Percentiles rank a stretch among this genome's conserved stretches.
These are phyloP conservation scores for Wallacemonas sp. DNA, from an alignment of 208 protist species.

Conservation along the genomic window DNA sequence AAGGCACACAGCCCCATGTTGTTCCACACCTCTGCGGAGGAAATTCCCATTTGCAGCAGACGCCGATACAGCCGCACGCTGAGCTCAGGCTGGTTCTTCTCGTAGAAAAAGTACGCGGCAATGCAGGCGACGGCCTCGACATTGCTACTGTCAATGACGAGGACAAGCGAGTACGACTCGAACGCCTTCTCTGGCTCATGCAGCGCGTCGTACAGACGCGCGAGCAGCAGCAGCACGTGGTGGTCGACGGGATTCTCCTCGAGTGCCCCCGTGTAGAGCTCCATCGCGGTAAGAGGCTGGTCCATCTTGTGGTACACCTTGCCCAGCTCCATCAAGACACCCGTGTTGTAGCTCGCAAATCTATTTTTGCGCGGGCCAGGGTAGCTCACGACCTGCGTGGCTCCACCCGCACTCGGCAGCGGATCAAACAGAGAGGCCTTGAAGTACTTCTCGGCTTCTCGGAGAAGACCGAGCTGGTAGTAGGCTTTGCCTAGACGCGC, in stretches of 20 bases:
- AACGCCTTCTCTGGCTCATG: slow-evolving; percentile 83
- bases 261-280: slow-evolving; percentile 79
- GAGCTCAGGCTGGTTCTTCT: slow-evolving; percentile 93
- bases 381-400: background rate
- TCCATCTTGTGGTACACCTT: slow-evolving; percentile 94
- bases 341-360: slow-evolving; percentile 82
- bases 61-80: slow-evolving; percentile 93
- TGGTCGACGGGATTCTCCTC: slow-evolving; percentile 87
- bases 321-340: slow-evolving; percentile 86
- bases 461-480: slow-evolving; percentile 94
- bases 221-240: slow-evolving; percentile 83
- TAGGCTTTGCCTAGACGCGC: slow-evolving; percentile 92
- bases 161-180: slow-evolving; percentile 79
- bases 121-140: slow-evolving; percentile 95
- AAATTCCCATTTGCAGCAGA: slow-evolving; percentile 94
- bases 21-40: slow-evolving; percentile 93
- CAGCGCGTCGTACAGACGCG: slow-evolving; percentile 91
- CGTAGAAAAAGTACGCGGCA: slow-evolving; percentile 94
- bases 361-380: background rate
- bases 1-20: slow-evolving; percentile 96
- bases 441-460: slow-evolving; percentile 93
- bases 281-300: slow-evolving; percentile 93
- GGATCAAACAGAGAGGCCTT: slow-evolving; percentile 71
- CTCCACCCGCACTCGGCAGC: background rate
- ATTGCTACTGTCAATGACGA: slow-evolving; percentile 88